Conservation (phyloP, 345 rosid genomes). For the Gossypium herbaceum region DNA sequence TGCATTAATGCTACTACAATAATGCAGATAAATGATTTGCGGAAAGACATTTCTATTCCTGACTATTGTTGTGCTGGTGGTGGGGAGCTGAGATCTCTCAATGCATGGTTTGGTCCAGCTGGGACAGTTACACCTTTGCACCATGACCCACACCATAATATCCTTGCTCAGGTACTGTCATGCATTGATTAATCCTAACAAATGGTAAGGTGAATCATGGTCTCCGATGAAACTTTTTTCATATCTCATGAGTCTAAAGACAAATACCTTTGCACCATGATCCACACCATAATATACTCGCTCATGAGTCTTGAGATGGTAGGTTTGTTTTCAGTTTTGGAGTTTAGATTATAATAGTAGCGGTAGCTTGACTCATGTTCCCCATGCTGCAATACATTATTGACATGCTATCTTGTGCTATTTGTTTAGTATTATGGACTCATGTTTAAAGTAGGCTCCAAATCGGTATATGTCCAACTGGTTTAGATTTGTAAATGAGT, state of each 20-base stretch:
- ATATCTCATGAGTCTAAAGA: neutral
- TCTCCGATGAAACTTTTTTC: neutral
- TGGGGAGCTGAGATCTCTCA: conserved; percentile 81
- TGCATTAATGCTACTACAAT: conserved; percentile 11
- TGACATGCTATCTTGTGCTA: neutral
- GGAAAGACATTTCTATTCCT: conserved; percentile 77
- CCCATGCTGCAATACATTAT: neutral
- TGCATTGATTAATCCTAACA: neutral
- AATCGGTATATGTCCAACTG: neutral
- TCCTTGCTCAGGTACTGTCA: conserved; percentile 76
- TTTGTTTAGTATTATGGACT: neutral
- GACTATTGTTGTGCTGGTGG: conserved; percentile 95
- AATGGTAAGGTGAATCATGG: neutral
- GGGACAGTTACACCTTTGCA: conserved; percentile 95
- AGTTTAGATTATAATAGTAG: neutral
- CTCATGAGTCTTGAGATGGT: conserved; percentile 31
- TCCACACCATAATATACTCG: conserved; percentile 92
- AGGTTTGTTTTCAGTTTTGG: too few relatives aligned
- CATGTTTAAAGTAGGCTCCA: neutral
- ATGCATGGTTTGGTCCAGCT: conserved; percentile 98
- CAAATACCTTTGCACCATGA: conserved; percentile 47
- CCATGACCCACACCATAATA: conserved; percentile 97
- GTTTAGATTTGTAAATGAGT: neutral
- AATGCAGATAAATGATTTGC: conserved; percentile 75
- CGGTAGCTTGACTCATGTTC: neutral